Evolutionary conservation across 2,329 filamentous ascomycete species (phyloP).

Genomic region (Monosporascus sp.): DNA sequence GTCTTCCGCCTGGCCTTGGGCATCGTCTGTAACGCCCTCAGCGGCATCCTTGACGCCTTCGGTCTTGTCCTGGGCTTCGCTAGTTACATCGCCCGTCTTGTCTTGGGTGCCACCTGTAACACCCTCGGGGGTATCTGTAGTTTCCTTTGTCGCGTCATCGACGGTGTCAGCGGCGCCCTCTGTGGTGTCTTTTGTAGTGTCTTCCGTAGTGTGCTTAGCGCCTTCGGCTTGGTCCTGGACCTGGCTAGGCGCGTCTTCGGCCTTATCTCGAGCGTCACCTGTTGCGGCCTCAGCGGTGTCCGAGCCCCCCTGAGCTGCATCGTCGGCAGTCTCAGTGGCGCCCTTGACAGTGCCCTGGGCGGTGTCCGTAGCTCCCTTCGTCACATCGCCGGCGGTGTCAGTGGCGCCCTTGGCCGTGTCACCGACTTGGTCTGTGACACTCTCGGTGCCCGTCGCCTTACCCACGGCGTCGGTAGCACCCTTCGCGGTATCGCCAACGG

Average conservation of each 20-base stretch:
- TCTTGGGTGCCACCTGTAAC: conserved; percentile 12
- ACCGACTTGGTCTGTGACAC: conserved; percentile 16
- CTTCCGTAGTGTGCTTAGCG: conserved; percentile 11
- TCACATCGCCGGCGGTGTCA: conserved; percentile 8
- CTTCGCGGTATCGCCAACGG: conserved; percentile 16
- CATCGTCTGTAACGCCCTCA: conserved; percentile 19
- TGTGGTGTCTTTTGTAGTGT: conserved; percentile 11
- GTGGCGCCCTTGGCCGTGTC: conserved; percentile 16
- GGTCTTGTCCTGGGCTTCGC: conserved; percentile 12
- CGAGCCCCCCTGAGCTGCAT: conserved; percentile 3
- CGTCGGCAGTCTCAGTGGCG: conserved; percentile 7
- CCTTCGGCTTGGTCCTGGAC: conserved; percentile 13
- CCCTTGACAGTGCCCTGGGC: conserved; percentile 5
- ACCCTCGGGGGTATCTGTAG: conserved; percentile 18
- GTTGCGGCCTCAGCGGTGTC: conserved; percentile 13
- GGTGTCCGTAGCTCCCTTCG: conserved; percentile 7
- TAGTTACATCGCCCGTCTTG: conserved; percentile 8
- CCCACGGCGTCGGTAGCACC: conserved; percentile 15
- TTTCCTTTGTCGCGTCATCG: conserved; percentile 15
- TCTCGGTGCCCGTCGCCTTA: conserved; percentile 13
- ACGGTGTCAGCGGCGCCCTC: conserved; percentile 8
- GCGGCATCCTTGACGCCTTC: conserved; percentile 15
- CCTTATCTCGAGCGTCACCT: conserved; percentile 7
- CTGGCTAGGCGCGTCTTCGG: conserved; percentile 8
- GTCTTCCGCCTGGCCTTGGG: conserved; percentile 3